A percentile compares a stretch with the other conserved stretches of the same genome.
Conservation (phyloP, 106 monocot genomes). For the Phalaenopsis equestris region DNA sequence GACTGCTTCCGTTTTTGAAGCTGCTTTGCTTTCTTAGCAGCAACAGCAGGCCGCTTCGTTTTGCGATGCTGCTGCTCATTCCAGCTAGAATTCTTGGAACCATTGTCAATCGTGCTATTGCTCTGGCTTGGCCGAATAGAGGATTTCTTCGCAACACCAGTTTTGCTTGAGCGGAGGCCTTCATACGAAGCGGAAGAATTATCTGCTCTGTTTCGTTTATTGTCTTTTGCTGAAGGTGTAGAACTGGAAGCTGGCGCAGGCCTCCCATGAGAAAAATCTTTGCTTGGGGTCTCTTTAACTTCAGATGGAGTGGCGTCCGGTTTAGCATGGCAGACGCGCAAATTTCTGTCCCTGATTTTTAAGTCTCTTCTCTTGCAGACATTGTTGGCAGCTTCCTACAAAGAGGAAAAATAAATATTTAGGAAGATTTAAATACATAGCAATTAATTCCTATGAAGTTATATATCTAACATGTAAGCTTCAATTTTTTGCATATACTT, state of each 20-base stretch:
- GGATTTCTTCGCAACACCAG: constrained; percentile 53
- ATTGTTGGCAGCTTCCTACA: constrained; percentile 71
- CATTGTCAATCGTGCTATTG: not conserved
- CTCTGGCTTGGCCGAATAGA: not conserved
- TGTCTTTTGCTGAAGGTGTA: constrained; percentile 14
- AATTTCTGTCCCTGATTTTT: constrained; percentile 62
- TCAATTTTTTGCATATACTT: too few species aligned
- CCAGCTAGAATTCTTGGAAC: not conserved
- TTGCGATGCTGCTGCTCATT: constrained; percentile 13
- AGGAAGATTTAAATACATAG: too few species aligned
- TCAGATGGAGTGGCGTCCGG: constrained; percentile 36
- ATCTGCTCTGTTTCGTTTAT: constrained; percentile 30
- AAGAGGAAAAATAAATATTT: not conserved
- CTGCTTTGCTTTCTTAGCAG: constrained; percentile 75
- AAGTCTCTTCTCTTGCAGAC: constrained; percentile 39
- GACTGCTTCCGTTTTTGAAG: constrained; percentile 61
- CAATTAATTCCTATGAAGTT: too few species aligned
- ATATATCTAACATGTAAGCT: too few species aligned
- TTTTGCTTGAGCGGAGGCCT: constrained; percentile 67
- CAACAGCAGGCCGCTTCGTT: constrained; percentile 72
- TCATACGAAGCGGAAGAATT: constrained; percentile 58
- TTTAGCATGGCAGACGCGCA: constrained; percentile 77
- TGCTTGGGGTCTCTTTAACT: constrained; percentile 6
- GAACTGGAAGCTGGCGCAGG: constrained; percentile 6
- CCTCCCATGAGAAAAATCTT: constrained; percentile 19